Evolutionary conservation across 2,329 filamentous ascomycete genomes (phyloP).

Genomic region (Macrophomina tecta): DNA sequence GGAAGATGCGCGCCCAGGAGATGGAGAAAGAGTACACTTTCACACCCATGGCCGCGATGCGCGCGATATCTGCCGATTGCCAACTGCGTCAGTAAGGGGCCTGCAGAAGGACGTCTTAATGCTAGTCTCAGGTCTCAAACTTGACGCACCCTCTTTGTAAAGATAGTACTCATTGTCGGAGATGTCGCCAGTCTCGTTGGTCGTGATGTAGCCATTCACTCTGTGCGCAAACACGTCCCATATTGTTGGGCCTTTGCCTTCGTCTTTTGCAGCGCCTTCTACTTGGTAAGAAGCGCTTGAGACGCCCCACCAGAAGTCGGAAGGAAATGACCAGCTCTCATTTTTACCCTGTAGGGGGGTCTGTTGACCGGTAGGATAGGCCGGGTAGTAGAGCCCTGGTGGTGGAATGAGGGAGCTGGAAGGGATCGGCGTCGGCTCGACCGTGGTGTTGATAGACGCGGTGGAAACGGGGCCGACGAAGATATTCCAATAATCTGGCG

Average conservation of each 20-base stretch:
- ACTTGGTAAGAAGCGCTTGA: conserved; percentile 52
- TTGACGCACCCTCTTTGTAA: conserved; percentile 49
- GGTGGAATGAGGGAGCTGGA: conserved; percentile 42
- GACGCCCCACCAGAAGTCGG: conserved; percentile 52
- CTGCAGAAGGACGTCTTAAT: neutral
- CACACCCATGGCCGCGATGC: conserved; percentile 43
- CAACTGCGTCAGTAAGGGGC: neutral
- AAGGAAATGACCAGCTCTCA: conserved; percentile 35
- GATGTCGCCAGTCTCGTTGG: conserved; percentile 53
- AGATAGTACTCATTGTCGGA: conserved; percentile 57
- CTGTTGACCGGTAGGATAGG: conserved; percentile 41
- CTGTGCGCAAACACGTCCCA: conserved; percentile 48
- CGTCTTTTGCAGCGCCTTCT: conserved; percentile 50
- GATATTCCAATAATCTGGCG: conserved; percentile 33
- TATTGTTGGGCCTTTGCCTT: conserved; percentile 48
- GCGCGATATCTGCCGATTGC: conserved; percentile 43
- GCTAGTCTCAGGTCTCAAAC: neutral
- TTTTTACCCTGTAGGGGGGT: conserved; percentile 38
- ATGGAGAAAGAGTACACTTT: conserved; percentile 51
- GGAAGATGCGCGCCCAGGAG: conserved; percentile 57
- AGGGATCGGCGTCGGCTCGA: conserved; percentile 39
- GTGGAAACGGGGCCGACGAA: conserved; percentile 34
- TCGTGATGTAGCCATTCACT: conserved; percentile 36
- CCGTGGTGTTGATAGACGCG: conserved; percentile 35
- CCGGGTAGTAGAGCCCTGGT: conserved; percentile 40